Conservation (phyloP, 1,284 basidiomycete genomes). For the Apiotrichum brassicae region DNA sequence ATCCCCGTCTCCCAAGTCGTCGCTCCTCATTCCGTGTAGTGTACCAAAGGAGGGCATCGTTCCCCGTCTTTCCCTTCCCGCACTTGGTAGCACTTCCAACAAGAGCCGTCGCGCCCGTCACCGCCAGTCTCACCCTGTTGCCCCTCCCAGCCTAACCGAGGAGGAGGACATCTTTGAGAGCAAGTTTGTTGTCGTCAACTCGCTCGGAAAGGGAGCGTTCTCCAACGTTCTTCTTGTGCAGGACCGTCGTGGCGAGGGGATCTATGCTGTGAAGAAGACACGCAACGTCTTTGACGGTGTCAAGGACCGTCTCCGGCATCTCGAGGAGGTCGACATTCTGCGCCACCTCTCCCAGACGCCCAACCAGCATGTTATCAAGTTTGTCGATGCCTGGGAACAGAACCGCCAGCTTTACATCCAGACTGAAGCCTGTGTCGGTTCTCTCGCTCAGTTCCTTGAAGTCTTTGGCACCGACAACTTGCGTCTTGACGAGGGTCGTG, state of each 20-base stretch:
- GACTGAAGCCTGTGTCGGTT: slow-evolving; percentile 92
- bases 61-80: slow-evolving; percentile 44
- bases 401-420: slow-evolving; percentile 81
- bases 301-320: slow-evolving; percentile 77
- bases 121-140: slow-evolving; percentile 42
- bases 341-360: slow-evolving; percentile 59
- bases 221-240: slow-evolving; percentile 88
- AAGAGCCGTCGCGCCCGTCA: slow-evolving; percentile 40
- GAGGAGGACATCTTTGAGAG: slow-evolving; percentile 45
- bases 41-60: slow-evolving; percentile 14
- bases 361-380: slow-evolving; percentile 78
- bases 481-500: slow-evolving; percentile 79
- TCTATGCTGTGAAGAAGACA: slow-evolving; percentile 91
- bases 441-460: slow-evolving; percentile 84
- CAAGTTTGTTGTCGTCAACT: slow-evolving; percentile 67
- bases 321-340: slow-evolving; percentile 93
- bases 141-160: slow-evolving; percentile 17
- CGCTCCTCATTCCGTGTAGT: slow-evolving; percentile 7
- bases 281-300: slow-evolving; percentile 81
- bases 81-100: slow-evolving; percentile 32
- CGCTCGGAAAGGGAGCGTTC: slow-evolving; percentile 88
- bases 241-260: slow-evolving; percentile 55
- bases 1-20: slow-evolving; percentile 23
- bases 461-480: slow-evolving; percentile 83
- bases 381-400: slow-evolving; percentile 96